Evolutionary conservation across 192 early-diverging fungal genomes (phyloP), one percentile per base, ranked within the genome.

Genomic region (Allomyces javanicus): DNA sequence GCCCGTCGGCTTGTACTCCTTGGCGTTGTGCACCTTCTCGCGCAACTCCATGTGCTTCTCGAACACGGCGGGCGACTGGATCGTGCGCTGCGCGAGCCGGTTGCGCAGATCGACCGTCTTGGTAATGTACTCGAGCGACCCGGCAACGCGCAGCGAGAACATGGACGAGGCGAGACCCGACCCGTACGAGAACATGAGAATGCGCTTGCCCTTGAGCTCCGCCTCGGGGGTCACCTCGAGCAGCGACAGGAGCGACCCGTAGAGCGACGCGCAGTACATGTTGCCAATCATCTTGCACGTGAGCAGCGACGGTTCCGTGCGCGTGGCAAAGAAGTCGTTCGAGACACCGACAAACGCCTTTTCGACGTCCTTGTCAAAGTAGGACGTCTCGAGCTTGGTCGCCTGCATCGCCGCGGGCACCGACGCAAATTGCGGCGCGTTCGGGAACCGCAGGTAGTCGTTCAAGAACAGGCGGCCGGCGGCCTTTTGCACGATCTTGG

Each of bases 401-500:
- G 76, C 80, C 44, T 73, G 74, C 73, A 87, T 84, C 62, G 77
- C 72, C 71, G 80, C 72, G 17, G 66, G 55, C 67, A 86, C 73
- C 22, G 74, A 69, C 55, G 73, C 76, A 64, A 76, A 89, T 63
- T 76, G 66, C 64, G 74, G 69, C 67, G 83, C 76, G 61, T 88
- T 80, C 25, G 87, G 85, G 72, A 89, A 79, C 63, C 86, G 84
- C 64, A 85, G 64, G 77, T 92, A 93, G 73, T 99, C 96, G 74
- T 96, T 94, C 79, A 88, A 95, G 21, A 81, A 82, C 70, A 94
- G 75, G 64, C 96, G 89, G 61, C 85, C 93, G 76, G 87, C 89
- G 33, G 90, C 87, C 79, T 99, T 99, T 78, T 85, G 86, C 11
- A 99, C 93, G 70, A 97, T 82, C 83, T 99, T 99, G 74, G 87